phyloP scores from a whole-genome alignment of 129 eudicot genomes.

The Centella asiatica region DNA sequence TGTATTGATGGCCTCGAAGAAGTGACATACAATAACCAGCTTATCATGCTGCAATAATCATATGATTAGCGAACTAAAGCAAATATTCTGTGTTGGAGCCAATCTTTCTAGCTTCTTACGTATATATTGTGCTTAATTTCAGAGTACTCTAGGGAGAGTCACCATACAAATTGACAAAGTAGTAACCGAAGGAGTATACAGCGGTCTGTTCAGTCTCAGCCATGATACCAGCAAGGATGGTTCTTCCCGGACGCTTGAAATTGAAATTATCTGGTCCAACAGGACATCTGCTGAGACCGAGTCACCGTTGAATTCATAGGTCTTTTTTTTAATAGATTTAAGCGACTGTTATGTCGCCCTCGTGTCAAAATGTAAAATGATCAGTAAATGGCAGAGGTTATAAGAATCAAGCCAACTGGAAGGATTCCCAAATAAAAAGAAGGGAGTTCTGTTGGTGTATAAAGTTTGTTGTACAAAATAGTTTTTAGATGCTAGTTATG shows the following conservation, averaged over 20 bases:
- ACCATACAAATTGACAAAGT: slow-evolving; percentile 80
- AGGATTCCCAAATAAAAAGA: not conserved
- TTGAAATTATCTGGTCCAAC: slow-evolving; percentile 76
- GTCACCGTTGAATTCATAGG: slow-evolving; percentile 8
- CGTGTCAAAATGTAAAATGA: slow-evolving; percentile 8
- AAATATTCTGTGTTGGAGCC: not conserved
- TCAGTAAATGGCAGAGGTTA: not conserved
- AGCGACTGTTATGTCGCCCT: not conserved
- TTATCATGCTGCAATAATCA: too few species aligned
- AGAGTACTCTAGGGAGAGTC: slow-evolving; percentile 64
- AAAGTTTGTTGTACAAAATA: slow-evolving; percentile 14
- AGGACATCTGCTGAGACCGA: slow-evolving; percentile 26
- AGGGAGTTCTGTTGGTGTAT: slow-evolving; percentile 1
- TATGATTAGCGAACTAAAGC: too few species aligned
- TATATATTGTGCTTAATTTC: slow-evolving; percentile 14
- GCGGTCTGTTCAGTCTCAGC: slow-evolving; percentile 55
- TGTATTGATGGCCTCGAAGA: too few species aligned
- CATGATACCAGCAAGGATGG: slow-evolving; percentile 45
- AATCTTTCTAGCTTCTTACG: not conserved
- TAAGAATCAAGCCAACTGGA: slow-evolving; percentile 1
- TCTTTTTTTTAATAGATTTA: not conserved
- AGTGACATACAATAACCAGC: too few species aligned
- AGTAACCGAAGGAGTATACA: slow-evolving; percentile 64
- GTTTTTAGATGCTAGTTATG: slow-evolving; percentile 6
- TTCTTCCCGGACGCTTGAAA: slow-evolving; percentile 55